Conservation (phyloP, 495 filamentous ascomycete species). For the Lepraria neglecta region DNA sequence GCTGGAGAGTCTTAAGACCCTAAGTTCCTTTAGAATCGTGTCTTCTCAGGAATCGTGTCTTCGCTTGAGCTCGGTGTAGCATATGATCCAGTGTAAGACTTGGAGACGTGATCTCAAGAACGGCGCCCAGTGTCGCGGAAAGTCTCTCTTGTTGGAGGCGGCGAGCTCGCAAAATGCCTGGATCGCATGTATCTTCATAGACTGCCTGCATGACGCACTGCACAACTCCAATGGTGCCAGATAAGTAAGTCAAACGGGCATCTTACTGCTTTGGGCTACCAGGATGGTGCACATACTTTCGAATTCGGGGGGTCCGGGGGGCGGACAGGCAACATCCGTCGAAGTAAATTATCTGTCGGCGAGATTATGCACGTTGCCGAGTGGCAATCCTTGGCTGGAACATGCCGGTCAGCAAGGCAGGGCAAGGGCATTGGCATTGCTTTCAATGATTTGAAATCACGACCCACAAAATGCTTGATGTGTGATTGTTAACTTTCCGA, state of each 20-base stretch:
- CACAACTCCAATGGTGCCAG: no score
- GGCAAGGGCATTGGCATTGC: background rate
- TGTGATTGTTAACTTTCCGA: background rate
- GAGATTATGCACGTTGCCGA: slow-evolving; percentile 9
- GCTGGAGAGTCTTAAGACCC: no score
- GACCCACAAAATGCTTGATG: background rate
- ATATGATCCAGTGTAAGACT: background rate
- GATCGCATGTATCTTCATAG: background rate
- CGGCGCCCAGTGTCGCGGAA: no score
- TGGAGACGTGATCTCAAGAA: background rate
- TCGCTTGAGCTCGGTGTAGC: background rate
- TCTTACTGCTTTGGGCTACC: background rate
- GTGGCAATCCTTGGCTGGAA: background rate
- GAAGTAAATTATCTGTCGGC: background rate
- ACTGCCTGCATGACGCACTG: no score
- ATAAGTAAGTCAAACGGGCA: slow-evolving; percentile 1
- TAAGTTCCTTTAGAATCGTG: no score
- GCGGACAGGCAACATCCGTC: background rate
- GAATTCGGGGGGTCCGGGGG: background rate
- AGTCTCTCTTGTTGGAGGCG: background rate
- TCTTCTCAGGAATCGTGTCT: background rate
- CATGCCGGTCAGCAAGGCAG: background rate
- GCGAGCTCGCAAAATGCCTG: background rate
- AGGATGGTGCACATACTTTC: slow-evolving; percentile 7
- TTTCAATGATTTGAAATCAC: background rate